Base-by-base conservation (phyloP, 148 eudicot genomes). In the Dianthus caryophyllus region DNA sequence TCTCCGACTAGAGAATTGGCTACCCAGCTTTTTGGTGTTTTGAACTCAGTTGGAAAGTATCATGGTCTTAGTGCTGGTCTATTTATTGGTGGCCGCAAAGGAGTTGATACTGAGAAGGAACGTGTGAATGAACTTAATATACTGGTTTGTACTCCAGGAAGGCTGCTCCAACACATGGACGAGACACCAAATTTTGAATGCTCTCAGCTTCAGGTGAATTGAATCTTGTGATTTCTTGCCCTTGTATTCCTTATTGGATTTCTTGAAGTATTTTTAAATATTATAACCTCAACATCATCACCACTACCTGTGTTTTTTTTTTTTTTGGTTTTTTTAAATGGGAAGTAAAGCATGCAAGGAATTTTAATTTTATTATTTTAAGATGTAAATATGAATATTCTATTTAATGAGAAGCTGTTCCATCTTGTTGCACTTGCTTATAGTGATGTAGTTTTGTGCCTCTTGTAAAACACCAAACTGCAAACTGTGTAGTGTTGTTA, bases 81-180 rank as follows among this genome's bases (percentile, higher is more conserved):
- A 59, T 75, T 93, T 27, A 93, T 93, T 75, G 98, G 98, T 76
- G 98, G 98, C n/a, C 91, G 94, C 22, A 84, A 87, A 67, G 89
- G 85, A 67, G 86, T 89, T 50, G 98, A 83, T 64, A 68, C 65
- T 18, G 98, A 93, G 76, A 93, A 87, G 73, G 94, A 93, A 71
- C 88, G 75, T 77, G 95, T 89, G 29, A 85, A 87, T 77, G 85
- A 80, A 18, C 64, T 93, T 76, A 93, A 89, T 76, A 87, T 93
- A 36, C 74, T 93, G 76, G 84, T 93, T 22, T 93, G 98, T 70
- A 93, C 98, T 44, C 98, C 98, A 49, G 98, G 98, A 16, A 84
- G 98, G 68, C 87, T 93, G 66, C 96, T 89, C 55, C 96, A 93
- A 73, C 98, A 93, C 80, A 93, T 93, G 98, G 91, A 89, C 46